phyloP scores from a whole-genome alignment of 2,329 filamentous ascomycete species.

The Phyllosticta capitalensis region DNA sequence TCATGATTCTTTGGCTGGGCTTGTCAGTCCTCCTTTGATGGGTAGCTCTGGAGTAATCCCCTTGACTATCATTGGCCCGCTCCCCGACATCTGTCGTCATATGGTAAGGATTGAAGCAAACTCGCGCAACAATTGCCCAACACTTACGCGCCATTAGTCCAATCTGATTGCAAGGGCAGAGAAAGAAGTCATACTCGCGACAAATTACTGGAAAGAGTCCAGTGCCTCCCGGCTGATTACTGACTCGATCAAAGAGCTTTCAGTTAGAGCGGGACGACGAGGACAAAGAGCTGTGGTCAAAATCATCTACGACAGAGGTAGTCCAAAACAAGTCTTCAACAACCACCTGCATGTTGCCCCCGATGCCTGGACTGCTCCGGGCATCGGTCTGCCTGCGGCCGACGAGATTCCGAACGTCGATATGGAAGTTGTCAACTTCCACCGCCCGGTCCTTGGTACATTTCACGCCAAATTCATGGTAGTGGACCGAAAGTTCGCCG shows the following conservation, averaged over 20 bases:
- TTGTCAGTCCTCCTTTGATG: constrained; percentile 50
- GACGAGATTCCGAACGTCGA: constrained; percentile 63
- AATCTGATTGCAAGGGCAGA: constrained; percentile 67
- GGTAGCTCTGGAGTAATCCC: constrained; percentile 56
- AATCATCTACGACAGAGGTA: constrained; percentile 65
- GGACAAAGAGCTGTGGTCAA: constrained; percentile 56
- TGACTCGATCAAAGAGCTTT: constrained; percentile 60
- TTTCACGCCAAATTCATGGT: constrained; percentile 73
- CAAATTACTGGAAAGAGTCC: constrained; percentile 66
- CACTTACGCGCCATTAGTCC: constrained; percentile 27
- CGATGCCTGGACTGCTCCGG: constrained; percentile 45
- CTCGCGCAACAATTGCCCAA: neutral
- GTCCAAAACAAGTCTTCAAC: constrained; percentile 53
- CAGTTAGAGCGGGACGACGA: constrained; percentile 50
- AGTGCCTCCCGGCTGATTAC: constrained; percentile 58
- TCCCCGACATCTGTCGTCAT: constrained; percentile 63
- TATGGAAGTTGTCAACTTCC: constrained; percentile 64
- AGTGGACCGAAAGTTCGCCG: constrained; percentile 60
- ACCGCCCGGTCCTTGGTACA: constrained; percentile 60
- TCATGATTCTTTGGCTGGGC: constrained; percentile 40
- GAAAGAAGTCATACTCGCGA: constrained; percentile 63
- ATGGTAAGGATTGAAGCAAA: constrained; percentile 31
- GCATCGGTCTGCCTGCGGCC: constrained; percentile 50
- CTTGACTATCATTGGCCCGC: constrained; percentile 57
- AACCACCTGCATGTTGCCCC: constrained; percentile 53